Percentiles rank a stretch among this genome's conserved stretches.
Conservation (phyloP, 148 eudicot genomes). For the Tetragonia tetragonoides region DNA sequence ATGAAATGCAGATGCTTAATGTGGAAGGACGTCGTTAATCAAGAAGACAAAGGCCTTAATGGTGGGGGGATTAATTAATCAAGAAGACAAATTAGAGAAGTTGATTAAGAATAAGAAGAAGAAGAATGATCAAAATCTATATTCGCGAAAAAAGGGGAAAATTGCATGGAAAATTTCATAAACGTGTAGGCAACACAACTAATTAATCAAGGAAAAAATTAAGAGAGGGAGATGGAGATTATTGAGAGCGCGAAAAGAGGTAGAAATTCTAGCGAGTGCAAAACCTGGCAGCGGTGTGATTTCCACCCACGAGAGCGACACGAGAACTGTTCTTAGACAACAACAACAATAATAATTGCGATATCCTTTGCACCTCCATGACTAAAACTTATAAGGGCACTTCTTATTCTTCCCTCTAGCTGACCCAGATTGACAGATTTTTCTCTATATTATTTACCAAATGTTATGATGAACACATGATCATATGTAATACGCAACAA, state of each 20-base stretch:
- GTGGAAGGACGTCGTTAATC: background rate
- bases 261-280: slow-evolving; percentile 47
- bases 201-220: background rate
- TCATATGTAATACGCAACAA: background rate
- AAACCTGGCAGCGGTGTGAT: slow-evolving; percentile 63
- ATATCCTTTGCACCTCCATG: slow-evolving; percentile 53
- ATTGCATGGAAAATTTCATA: background rate
- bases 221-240: background rate
- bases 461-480: background rate
- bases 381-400: background rate
- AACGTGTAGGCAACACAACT: background rate
- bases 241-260: slow-evolving; percentile 2
- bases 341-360: slow-evolving; percentile 36
- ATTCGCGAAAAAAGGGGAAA: background rate
- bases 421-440: slow-evolving; percentile 31
- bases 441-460: slow-evolving; percentile 11
- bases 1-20: background rate
- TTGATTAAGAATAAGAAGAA: background rate
- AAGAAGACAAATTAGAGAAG: background rate
- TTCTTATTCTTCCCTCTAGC: slow-evolving; percentile 17
- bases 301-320: slow-evolving; percentile 59
- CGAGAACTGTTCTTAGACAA: slow-evolving; percentile 30
- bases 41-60: slow-evolving; percentile 2
- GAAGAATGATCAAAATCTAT: background rate
- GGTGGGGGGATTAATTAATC: background rate